These are phyloP conservation scores for Penicillium subrubescens DNA, from an alignment of 495 filamentous ascomycete species.

Conservation along the genomic window DNA sequence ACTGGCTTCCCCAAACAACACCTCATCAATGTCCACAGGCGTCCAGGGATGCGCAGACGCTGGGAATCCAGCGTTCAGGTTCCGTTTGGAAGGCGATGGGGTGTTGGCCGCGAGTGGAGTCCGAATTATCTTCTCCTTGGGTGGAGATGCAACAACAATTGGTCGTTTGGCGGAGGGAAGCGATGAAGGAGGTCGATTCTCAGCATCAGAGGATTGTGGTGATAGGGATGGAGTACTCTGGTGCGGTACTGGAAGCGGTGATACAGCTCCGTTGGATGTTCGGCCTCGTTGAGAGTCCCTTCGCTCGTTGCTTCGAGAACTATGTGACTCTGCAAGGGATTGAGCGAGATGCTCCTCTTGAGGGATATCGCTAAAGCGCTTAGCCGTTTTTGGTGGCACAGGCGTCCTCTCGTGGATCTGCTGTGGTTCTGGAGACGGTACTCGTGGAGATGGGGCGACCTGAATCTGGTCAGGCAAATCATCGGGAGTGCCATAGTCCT, in stretches of 20 bases:
- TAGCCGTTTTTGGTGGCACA: conserved; percentile 45
- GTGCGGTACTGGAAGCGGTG: conserved; percentile 34
- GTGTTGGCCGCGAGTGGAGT: conserved; percentile 57
- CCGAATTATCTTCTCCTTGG: conserved; percentile 39
- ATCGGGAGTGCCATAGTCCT: conserved; percentile 23
- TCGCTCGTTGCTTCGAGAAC: conserved; percentile 14
- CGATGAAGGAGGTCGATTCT: conserved; percentile 73
- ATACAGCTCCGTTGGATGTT: conserved; percentile 27
- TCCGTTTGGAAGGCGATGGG: conserved; percentile 71
- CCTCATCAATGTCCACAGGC: conserved; percentile 67
- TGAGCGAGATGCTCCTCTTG: conserved; percentile 43
- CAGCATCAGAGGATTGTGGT: conserved; percentile 77
- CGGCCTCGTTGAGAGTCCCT: conserved; percentile 10
- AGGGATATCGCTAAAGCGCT: conserved; percentile 50
- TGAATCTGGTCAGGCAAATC: conserved; percentile 31
- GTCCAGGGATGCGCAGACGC: conserved; percentile 70
- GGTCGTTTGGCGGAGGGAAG: conserved; percentile 47
- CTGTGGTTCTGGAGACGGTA: conserved; percentile 23
- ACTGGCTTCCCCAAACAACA: conserved; percentile 48
- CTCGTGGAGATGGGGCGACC: conserved; percentile 24
- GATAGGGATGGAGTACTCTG: conserved; percentile 59
- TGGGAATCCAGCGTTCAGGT: conserved; percentile 55
- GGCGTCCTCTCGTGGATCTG: conserved; percentile 32
- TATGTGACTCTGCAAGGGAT: conserved; percentile 30
- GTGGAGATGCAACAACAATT: conserved; percentile 37